These are phyloP conservation scores for Neurospora sp. DNA, from an alignment of 495 filamentous ascomycete genomes.

Conservation along the genomic window DNA sequence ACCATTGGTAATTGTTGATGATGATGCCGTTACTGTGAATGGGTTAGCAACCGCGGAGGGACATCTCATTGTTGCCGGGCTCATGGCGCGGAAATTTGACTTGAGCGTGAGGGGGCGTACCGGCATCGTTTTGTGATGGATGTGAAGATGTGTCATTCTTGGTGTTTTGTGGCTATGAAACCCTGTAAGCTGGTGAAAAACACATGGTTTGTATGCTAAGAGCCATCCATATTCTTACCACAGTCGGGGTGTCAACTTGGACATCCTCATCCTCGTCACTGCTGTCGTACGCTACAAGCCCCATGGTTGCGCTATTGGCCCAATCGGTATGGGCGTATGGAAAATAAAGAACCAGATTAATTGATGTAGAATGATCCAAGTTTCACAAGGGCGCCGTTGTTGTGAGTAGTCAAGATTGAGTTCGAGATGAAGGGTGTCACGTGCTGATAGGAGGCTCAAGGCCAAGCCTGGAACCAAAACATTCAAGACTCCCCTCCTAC, in stretches of 20 bases:
- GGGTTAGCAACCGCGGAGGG: not conserved
- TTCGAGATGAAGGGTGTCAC: conserved; percentile 23
- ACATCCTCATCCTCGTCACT: conserved; percentile 64
- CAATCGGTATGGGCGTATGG: not conserved
- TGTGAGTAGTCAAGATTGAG: not conserved
- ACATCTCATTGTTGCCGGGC: not conserved
- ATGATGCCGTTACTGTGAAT: not conserved
- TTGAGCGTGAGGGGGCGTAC: not conserved
- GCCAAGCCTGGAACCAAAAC: not conserved
- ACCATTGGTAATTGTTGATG: not conserved
- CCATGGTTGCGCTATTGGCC: conserved; percentile 35
- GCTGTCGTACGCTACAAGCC: conserved; percentile 63
- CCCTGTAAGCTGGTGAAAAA: not conserved
- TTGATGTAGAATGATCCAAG: not conserved
- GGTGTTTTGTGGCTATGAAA: not conserved
- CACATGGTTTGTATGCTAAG: not conserved
- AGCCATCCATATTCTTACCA: not conserved
- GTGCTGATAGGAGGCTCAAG: conserved; percentile 7
- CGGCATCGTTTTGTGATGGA: not conserved
- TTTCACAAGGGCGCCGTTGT: not conserved
- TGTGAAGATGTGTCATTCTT: not conserved
- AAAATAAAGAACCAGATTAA: not conserved
- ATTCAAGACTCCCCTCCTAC: not conserved
- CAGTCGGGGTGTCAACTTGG: conserved; percentile 2
- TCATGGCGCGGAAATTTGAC: not conserved